Evolutionary conservation across 2,329 filamentous ascomycete genomes (phyloP).

Genomic region (Clonostachys sp.): DNA sequence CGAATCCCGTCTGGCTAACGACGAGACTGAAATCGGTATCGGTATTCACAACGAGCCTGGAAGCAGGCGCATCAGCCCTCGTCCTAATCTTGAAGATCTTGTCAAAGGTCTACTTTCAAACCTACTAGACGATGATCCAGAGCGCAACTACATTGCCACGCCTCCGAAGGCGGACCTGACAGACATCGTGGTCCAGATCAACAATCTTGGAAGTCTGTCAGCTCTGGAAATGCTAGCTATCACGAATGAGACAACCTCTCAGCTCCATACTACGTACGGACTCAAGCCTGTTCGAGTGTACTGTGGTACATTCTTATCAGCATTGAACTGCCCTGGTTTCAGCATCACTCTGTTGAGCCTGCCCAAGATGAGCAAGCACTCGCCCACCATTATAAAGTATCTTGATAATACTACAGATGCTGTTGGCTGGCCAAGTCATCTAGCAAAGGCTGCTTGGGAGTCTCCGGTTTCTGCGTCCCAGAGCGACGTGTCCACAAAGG

Average conservation of each 20-base stretch:
- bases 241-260: background rate
- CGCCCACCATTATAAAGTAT: too few species aligned
- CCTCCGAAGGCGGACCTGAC: too few species aligned
- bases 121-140: background rate
- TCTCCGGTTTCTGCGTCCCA: too few species aligned
- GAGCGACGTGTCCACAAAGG: too few species aligned
- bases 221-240: background rate
- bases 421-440: too few species aligned
- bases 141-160: background rate
- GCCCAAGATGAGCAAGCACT: too few species aligned
- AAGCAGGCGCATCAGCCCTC: background rate
- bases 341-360: background rate
- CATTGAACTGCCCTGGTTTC: background rate
- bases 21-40: background rate
- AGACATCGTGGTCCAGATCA: background rate
- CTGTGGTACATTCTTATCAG: background rate
- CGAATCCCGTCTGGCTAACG: background rate
- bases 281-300: background rate
- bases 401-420: too few species aligned
- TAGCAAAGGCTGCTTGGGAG: too few species aligned
- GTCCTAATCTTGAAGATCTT: background rate
- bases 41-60: conserved; percentile 1
- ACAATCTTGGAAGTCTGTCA: background rate
- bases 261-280: background rate
- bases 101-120: background rate